Evolutionary conservation across 768 basidiomycete genomes (phyloP).

Genomic region (Lyophyllum atratum): DNA sequence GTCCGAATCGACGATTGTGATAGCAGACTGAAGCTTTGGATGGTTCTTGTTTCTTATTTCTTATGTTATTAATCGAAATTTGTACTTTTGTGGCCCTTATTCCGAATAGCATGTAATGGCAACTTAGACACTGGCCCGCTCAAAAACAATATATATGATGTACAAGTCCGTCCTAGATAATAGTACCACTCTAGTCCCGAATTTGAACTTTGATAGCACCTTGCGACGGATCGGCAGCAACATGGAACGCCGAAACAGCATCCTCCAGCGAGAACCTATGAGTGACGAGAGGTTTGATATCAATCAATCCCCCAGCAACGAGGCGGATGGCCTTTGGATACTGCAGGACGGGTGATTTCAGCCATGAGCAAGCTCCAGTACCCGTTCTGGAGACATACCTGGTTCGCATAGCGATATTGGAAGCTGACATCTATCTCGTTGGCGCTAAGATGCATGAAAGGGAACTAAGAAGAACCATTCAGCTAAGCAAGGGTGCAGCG

Average conservation of each 20-base stretch:
- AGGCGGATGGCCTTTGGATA: conserved; percentile 87
- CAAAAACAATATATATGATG: no score
- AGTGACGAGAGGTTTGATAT: conserved; percentile 80
- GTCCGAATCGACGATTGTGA: conserved; percentile 15
- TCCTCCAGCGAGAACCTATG: conserved; percentile 73
- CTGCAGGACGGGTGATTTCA: conserved; percentile 26
- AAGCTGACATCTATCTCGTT: conserved; percentile 72
- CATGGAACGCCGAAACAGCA: conserved; percentile 77
- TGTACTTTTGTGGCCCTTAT: background rate
- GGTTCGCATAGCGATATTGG: conserved; percentile 71
- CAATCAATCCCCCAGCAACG: conserved; percentile 70
- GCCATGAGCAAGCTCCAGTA: background rate
- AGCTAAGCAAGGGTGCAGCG: background rate
- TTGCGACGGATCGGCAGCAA: conserved; percentile 65
- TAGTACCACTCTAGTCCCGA: conserved; percentile 41
- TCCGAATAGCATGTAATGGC: background rate
- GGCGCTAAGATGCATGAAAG: conserved; percentile 72
- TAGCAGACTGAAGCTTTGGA: background rate
- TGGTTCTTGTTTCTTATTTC: background rate
- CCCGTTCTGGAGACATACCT: conserved; percentile 33
- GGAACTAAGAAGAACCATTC: conserved; percentile 43
- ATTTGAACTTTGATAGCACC: conserved; percentile 75
- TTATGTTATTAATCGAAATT: background rate
- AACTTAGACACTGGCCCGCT: no score
- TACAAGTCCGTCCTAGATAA: background rate